These are phyloP conservation scores for Carex pumila DNA, from an alignment of 176 grass and related monocot genomes.

Conservation along the genomic window DNA sequence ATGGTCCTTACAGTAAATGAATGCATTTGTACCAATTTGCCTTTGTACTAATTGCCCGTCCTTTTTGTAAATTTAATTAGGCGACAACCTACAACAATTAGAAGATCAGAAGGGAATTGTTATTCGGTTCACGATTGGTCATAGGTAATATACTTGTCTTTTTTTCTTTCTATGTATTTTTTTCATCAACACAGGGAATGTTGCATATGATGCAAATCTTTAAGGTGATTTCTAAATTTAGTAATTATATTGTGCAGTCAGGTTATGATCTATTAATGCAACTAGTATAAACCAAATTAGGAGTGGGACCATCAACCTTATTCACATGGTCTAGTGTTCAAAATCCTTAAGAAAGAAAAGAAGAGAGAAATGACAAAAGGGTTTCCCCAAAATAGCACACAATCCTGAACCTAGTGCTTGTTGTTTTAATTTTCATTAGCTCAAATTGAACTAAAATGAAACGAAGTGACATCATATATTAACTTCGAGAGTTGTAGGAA, in stretches of 20 bases:
- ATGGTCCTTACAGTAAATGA: background rate
- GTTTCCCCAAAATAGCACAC: background rate
- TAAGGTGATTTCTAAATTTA: background rate
- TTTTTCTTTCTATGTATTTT: background rate
- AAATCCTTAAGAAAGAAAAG: background rate
- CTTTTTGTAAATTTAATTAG: constrained; percentile 35
- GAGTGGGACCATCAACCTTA: background rate
- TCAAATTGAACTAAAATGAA: background rate
- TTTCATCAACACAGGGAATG: background rate
- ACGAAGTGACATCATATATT: background rate
- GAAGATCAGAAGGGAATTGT: constrained; percentile 83
- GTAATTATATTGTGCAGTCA: background rate
- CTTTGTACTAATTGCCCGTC: background rate
- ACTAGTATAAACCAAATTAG: background rate
- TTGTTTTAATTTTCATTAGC: background rate
- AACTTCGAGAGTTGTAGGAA: background rate
- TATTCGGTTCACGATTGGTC: constrained; percentile 83
- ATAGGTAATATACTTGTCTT: constrained; percentile 47
- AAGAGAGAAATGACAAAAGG: background rate
- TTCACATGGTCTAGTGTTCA: background rate
- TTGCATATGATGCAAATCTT: background rate
- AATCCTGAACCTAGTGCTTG: background rate
- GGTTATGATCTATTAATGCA: background rate
- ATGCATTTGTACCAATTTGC: background rate
- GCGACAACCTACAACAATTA: constrained; percentile 69